A percentile compares a stretch with the other conserved stretches of the same genome.
Evolutionary conservation across 495 filamentous ascomycete species (phyloP).

Genomic region (Endocarpon pusillum): DNA sequence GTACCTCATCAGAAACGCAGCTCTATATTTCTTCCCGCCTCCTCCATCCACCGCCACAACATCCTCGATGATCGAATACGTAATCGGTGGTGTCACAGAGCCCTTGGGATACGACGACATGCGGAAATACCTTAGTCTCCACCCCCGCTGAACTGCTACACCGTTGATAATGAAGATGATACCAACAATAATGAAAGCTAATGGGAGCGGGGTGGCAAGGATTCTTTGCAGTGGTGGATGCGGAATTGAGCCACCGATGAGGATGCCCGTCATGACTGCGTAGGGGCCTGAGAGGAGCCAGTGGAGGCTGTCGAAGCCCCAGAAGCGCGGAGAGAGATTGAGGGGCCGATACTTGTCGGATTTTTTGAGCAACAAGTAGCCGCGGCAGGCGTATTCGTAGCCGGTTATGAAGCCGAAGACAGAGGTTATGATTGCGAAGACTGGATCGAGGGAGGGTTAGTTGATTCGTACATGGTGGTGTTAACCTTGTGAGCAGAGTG

Average conservation of each 20-base stretch:
- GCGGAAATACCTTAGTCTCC: too few species aligned
- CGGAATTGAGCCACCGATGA: conserved; percentile 7
- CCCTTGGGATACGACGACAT: conserved; percentile 58
- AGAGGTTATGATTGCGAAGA: conserved; percentile 41
- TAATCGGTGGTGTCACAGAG: conserved; percentile 46
- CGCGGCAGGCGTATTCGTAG: conserved; percentile 37
- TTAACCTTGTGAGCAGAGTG: too few species aligned
- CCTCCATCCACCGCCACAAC: conserved; percentile 63
- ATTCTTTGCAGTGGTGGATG: conserved; percentile 32
- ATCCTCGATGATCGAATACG: conserved; percentile 67
- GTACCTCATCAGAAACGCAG: conserved; percentile 47
- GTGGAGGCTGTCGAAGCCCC: conserved; percentile 22
- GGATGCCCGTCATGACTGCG: conserved; percentile 11
- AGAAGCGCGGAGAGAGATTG: conserved; percentile 31
- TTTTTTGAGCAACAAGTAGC: conserved; percentile 28
- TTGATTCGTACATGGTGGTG: too few species aligned
- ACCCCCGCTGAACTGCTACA: conserved; percentile 24
- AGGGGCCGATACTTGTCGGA: conserved; percentile 33
- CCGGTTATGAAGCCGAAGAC: conserved; percentile 40
- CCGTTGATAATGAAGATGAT: conserved; percentile 34
- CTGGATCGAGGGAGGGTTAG: conserved; percentile 12
- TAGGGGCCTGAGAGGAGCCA: conserved; percentile 22
- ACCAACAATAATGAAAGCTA: conserved; percentile 42
- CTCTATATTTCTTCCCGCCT: conserved; percentile 49
- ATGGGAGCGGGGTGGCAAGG: conserved; percentile 42